Evolutionary conservation across 129 eudicot genomes (phyloP).

Genomic region (Solidago caesia): DNA sequence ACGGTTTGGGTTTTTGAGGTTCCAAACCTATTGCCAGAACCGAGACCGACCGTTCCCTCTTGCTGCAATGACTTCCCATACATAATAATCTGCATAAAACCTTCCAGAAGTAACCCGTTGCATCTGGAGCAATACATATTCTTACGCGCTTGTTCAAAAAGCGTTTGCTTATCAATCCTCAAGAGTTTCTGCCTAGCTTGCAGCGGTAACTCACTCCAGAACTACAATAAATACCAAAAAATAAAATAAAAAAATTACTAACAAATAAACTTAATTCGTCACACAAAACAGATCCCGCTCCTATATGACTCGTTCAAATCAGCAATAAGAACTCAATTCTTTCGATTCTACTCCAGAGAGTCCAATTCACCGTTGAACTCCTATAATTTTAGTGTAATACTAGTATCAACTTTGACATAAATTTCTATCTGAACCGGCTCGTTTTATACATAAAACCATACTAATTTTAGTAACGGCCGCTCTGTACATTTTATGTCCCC

Average conservation of each 20-base stretch:
- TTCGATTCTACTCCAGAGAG: neutral
- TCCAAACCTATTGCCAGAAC: conserved; percentile 37
- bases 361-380: too few relatives aligned
- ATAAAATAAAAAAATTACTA: conserved; percentile 7
- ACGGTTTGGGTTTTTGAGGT: conserved; percentile 36
- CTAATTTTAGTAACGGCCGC: too few relatives aligned
- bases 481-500: neutral
- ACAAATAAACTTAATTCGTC: neutral
- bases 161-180: conserved; percentile 79
- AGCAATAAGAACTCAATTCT: neutral
- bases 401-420: too few relatives aligned
- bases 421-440: too few relatives aligned
- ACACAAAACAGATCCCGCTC: too few relatives aligned
- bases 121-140: conserved; percentile 97
- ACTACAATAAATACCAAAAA: conserved; percentile 49
- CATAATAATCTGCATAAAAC: conserved; percentile 82
- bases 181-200: conserved; percentile 83
- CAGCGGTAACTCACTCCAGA: conserved; percentile 82
- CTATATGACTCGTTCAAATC: too few relatives aligned
- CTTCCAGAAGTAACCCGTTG: conserved; percentile 93
- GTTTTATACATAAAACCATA: too few relatives aligned
- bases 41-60: conserved; percentile 44
- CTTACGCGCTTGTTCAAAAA: conserved; percentile 96
- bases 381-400: too few relatives aligned
- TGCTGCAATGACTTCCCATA: conserved; percentile 79